phyloP scores from a whole-genome alignment of 768 basidiomycete genomes.

The Lentinula edodes region DNA sequence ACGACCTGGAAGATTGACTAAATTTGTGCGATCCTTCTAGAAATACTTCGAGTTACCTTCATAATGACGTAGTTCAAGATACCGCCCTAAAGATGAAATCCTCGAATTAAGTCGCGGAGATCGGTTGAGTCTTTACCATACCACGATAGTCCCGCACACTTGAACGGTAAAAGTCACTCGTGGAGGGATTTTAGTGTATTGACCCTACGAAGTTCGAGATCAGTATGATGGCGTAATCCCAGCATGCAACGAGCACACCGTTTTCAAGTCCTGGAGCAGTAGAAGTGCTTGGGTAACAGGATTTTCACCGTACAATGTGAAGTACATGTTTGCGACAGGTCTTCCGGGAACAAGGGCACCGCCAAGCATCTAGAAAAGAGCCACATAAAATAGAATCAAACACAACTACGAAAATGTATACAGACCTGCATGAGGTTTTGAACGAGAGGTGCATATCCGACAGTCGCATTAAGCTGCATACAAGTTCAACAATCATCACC shows the following conservation, averaged over 20 bases:
- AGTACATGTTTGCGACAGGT: slow-evolving; percentile 34
- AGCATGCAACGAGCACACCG: slow-evolving; percentile 14
- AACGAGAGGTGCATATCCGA: slow-evolving; percentile 28
- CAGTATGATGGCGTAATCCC: neutral
- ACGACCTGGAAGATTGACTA: slow-evolving; percentile 13
- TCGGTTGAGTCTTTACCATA: slow-evolving; percentile 12
- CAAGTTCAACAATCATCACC: neutral
- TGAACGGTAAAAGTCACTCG: slow-evolving; percentile 53
- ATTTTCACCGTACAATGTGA: slow-evolving; percentile 28
- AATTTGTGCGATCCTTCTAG: neutral
- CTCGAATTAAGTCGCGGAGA: neutral
- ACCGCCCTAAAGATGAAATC: slow-evolving; percentile 30
- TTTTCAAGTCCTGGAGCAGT: slow-evolving; percentile 25
- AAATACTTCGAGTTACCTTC: slow-evolving; percentile 29
- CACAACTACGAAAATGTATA: neutral
- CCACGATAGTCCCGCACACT: slow-evolving; percentile 45
- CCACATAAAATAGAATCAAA: neutral
- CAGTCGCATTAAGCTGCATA: slow-evolving; percentile 32
- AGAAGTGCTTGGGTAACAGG: slow-evolving; percentile 22
- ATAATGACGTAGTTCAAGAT: slow-evolving; percentile 47
- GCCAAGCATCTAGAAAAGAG: slow-evolving; percentile 33
- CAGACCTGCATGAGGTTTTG: slow-evolving; percentile 29
- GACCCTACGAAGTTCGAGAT: slow-evolving; percentile 16
- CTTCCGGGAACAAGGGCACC: slow-evolving; percentile 39
- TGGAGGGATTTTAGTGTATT: slow-evolving; percentile 52